Evolutionary conservation across 345 rosid species (phyloP).

Genomic region (Ceriops tagal): DNA sequence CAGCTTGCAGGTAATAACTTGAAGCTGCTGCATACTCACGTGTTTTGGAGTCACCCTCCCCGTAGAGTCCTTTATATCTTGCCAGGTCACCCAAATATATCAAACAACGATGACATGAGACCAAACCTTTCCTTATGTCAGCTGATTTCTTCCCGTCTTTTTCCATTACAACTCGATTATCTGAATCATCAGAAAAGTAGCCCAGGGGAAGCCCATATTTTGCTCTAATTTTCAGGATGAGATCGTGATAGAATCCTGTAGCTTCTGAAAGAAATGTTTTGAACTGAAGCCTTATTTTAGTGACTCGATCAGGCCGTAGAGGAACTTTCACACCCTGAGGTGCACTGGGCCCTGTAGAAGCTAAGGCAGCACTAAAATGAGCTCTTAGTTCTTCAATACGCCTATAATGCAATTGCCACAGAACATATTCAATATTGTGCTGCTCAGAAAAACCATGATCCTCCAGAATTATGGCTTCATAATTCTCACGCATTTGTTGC

Average conservation of each 20-base stretch:
- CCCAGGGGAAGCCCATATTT: conserved; percentile 95
- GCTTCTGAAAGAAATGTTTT: conserved; percentile 98
- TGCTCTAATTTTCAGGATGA: conserved; percentile 71
- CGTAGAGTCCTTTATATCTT: conserved; percentile 87
- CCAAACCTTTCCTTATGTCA: conserved; percentile 69
- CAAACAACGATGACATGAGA: conserved; percentile 96
- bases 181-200: conserved; percentile 72
- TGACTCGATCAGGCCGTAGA: conserved; percentile 50
- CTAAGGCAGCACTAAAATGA: conserved; percentile 55
- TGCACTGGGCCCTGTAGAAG: conserved; percentile 40
- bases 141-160: conserved; percentile 71
- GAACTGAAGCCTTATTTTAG: conserved; percentile 71
- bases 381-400: conserved; percentile 78
- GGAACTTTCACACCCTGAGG: conserved; percentile 56
- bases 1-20: conserved; percentile 94
- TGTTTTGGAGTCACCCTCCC: conserved; percentile 75
- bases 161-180: conserved; percentile 48
- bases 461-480: conserved; percentile 87
- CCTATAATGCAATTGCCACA: conserved; percentile 92
- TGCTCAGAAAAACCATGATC: conserved; percentile 90
- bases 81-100: conserved; percentile 98
- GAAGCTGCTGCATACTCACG: conserved; percentile 90
- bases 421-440: conserved; percentile 63
- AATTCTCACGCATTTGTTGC: conserved; percentile 98
- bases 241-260: conserved; percentile 90